These are phyloP conservation scores for Drechslerella coelobrocha DNA, from an alignment of 2,329 filamentous ascomycete species.

Conservation along the genomic window DNA sequence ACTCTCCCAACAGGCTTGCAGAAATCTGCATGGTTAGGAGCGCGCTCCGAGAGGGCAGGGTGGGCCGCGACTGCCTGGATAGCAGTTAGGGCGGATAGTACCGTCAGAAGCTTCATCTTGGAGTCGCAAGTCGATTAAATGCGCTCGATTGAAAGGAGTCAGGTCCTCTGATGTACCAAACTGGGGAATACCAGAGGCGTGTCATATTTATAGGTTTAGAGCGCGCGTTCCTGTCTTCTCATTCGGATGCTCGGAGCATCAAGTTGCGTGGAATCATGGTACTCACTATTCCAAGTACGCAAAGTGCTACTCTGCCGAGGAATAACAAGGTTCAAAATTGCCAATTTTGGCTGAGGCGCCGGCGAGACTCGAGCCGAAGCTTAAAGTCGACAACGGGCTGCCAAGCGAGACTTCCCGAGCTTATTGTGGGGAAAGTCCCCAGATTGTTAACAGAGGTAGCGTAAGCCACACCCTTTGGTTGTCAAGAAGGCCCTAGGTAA, in stretches of 20 bases:
- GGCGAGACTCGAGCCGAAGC: conserved; percentile 45
- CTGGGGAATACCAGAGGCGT: background rate
- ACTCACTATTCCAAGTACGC: no score
- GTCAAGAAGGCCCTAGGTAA: conserved; percentile 32
- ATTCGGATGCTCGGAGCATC: background rate
- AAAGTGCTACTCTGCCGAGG: background rate
- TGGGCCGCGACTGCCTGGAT: conserved; percentile 36
- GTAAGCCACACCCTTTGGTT: conserved; percentile 37
- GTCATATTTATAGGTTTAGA: conserved; percentile 27
- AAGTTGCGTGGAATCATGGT: no score
- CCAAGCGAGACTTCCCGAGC: conserved; percentile 33
- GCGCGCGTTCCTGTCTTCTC: no score
- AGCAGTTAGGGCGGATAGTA: conserved; percentile 28
- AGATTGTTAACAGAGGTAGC: background rate
- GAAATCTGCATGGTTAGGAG: conserved; percentile 42
- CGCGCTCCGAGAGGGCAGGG: conserved; percentile 33
- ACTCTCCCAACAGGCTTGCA: conserved; percentile 25
- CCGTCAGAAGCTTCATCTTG: conserved; percentile 40
- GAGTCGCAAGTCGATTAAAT: background rate
- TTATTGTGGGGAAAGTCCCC: conserved; percentile 21
- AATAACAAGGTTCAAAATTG: conserved; percentile 3
- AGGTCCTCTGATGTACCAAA: conserved; percentile 10
- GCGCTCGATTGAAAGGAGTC: conserved; percentile 1
- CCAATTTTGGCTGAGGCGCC: conserved; percentile 28
- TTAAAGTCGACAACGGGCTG: conserved; percentile 21